Evolutionary conservation across 345 rosid species (phyloP), one percentile per base, ranked within the genome.

Genomic region (Reutealis trisperma): DNA sequence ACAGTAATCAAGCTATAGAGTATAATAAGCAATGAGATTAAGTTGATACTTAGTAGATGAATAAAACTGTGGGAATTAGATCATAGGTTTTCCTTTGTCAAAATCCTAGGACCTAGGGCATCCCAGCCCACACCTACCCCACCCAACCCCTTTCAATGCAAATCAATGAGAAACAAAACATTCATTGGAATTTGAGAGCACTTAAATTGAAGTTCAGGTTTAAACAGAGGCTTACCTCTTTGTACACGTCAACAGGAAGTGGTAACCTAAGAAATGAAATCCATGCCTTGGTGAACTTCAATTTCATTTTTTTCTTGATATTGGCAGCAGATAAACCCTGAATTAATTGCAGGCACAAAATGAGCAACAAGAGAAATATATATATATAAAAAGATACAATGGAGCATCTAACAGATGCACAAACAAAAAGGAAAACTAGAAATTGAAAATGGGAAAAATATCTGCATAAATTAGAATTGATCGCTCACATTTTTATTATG

Each of bases 231-330:
- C 64, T 79, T 77, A 93, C 99, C 94, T 96, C 96, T 85, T 93
- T 96, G 88, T 93, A 96, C 32, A 96, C 84, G 79, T 88, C 94
- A 79, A 92, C 81, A 16, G 97, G 94, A 72, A 93, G 94, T 15
- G 91, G 96, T 65, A 93, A 84, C 84, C 93, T 88, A 75, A 96
- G 95, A 89, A 96, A 93, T 45, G 96, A 81, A 80, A 90, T 84
- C 99, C 99, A 96, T 16, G 97, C 92, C 85, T 92, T 93, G 5
- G 93, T 93, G 77, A 96, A 93, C 83, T 92, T 96, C 45, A 90
- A 63, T 86, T 92, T 96, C 90, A 92, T 93, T 88, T 85, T 93
- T 85, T 88, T 96, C 80, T 83, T 73, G 52, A 91, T 86, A 34
- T 79, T 83, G 70, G 85, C 79, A 14, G 91, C 83, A 81, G 92